Base-by-base conservation (phyloP, 179 eudicot species). In the Beta lomatogona region DNA sequence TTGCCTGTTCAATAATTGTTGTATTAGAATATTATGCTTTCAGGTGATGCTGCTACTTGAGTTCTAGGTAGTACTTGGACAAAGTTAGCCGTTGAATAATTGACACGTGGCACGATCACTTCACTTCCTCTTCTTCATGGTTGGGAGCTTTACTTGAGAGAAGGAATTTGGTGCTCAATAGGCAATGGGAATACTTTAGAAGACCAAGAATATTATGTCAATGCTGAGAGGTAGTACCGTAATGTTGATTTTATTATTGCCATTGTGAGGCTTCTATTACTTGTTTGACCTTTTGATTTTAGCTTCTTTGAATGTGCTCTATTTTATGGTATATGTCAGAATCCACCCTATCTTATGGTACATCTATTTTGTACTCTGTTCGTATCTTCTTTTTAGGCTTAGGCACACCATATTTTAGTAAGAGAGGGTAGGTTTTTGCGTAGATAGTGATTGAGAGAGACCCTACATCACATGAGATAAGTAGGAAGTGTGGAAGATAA, bases 41-140 rank as follows among this genome's bases (percentile, higher is more conserved):
- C 63, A 65, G 78, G 77, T 83, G 80, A 83, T 83, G 76, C 44
- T 67, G 80, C 71, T 66, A 78, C 41, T 61, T 48, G 4, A 16
- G 65, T 7, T 81, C 36, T 53, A 83, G 75, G 44, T 55, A 55
- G 75, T 59, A 65, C 28, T 36, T 53, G 58, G 77, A 31, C 14
- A 65, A 73, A 6, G 55, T 36, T 72, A 63, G 54, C 44, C 19
- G 69, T 58, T 48, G 71, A 83, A 66, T 75, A 45, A 75, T 46
- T 31, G 57, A 55, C 69, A 75, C 76, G 82, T 83, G 85, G 82
- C 80, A 18, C 25, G 80, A 75, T 77, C 10, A 31, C 74, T 82
- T 77, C 10, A 31, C 74, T 82, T 67, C 86, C 57, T 73, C 61
- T 74, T 72, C 18, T 71, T 66, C 28, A 66, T 53, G 25, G 45